Evolutionary conservation across 2,329 filamentous ascomycete genomes (phyloP).

Genomic region (Sporothrix brasiliensis): DNA sequence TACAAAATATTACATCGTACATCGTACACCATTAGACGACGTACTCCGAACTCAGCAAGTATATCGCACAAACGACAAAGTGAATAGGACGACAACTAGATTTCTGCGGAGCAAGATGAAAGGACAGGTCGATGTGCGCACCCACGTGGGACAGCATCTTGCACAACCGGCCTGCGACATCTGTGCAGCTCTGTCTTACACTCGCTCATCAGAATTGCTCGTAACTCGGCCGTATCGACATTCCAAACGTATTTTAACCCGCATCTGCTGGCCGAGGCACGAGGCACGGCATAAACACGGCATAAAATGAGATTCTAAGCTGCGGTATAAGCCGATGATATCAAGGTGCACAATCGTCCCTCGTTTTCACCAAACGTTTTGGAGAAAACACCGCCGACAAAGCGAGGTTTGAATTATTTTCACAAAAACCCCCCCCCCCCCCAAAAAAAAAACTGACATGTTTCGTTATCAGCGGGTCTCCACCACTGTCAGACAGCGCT

Average conservation of each 20-base stretch:
- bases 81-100: background rate
- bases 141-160: constrained; percentile 3
- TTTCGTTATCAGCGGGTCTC: background rate
- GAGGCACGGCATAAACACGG: background rate
- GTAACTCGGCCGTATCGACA: background rate
- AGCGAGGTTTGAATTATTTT: background rate
- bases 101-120: background rate
- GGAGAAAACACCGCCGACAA: background rate
- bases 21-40: background rate
- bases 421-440: too few species aligned
- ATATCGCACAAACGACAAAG: background rate
- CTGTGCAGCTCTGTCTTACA: too few species aligned
- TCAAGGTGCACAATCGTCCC: background rate
- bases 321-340: background rate
- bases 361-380: too few species aligned
- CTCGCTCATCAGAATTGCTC: background rate
- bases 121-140: background rate
- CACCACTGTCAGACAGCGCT: constrained; percentile 12
- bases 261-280: background rate
- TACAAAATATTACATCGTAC: background rate
- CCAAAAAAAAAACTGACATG: background rate
- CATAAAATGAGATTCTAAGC: background rate
- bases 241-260: background rate
- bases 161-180: background rate
- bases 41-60: background rate